These are phyloP conservation scores for Ramaria sp. DNA, from an alignment of 768 basidiomycete species.

Conservation along the genomic window DNA sequence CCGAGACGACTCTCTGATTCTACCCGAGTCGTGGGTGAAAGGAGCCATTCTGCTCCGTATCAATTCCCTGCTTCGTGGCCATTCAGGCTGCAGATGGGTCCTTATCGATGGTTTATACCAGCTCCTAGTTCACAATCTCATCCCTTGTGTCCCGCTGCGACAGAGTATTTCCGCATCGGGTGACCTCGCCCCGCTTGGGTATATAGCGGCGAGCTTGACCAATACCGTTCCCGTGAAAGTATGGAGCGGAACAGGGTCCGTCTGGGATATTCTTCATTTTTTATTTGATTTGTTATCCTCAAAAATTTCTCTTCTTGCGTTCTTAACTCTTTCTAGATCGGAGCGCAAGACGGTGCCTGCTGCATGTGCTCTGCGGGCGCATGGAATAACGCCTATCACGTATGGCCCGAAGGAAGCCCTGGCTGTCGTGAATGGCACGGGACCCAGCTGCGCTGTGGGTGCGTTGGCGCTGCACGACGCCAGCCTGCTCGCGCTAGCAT, in stretches of 20 bases:
- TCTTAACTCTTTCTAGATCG: conserved; percentile 2
- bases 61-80: conserved; percentile 19
- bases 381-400: conserved; percentile 14
- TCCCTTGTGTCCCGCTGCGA: conserved; percentile 19
- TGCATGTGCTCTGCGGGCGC: conserved; percentile 13
- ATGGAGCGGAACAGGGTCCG: conserved; percentile 11
- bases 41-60: conserved; percentile 18
- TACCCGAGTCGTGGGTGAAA: conserved; percentile 10
- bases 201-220: conserved; percentile 18
- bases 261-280: too few species aligned
- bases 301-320: too few species aligned
- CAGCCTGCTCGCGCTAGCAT: conserved; percentile 13
- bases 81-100: conserved; percentile 17
- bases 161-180: conserved; percentile 18
- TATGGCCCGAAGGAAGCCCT: conserved; percentile 19
- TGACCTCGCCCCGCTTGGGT: conserved; percentile 18
- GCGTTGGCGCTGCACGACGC: conserved; percentile 17
- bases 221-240: conserved; percentile 17
- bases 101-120: conserved; percentile 16
- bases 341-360: conserved; percentile 7
- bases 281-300: too few species aligned
- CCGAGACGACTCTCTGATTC: background rate
- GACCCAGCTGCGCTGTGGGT: conserved; percentile 14
- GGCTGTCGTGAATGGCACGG: conserved; percentile 18
- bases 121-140: conserved; percentile 16